Percentiles rank a stretch among this genome's conserved stretches.
Conservation (phyloP, 805 yeast genomes). For the Suhomyces vadensis region DNA sequence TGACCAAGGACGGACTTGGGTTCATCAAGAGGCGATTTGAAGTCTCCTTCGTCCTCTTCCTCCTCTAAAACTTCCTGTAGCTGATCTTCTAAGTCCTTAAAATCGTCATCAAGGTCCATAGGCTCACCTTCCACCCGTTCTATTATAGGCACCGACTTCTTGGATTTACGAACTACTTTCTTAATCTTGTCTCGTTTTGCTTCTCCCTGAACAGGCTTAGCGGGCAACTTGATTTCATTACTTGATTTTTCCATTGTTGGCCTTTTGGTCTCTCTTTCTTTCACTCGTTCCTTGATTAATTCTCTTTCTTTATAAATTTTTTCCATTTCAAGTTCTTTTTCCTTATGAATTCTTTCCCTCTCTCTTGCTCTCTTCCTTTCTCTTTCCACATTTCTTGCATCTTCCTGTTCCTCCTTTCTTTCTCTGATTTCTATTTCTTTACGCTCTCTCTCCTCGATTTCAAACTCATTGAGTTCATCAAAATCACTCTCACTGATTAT, state of each 20-base stretch:
- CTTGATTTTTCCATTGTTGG: not conserved
- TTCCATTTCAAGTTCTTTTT: not conserved
- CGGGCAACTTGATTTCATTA: not conserved
- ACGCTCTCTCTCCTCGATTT: constrained; percentile 11
- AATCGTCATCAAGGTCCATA: constrained; percentile 39
- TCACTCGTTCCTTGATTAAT: not conserved
- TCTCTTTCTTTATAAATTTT: not conserved
- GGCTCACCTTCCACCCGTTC: constrained; percentile 8
- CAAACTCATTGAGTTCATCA: constrained; percentile 30
- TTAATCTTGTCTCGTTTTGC: not conserved
- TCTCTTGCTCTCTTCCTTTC: not conserved
- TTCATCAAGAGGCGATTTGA: not conserved
- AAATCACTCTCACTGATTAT: constrained; percentile 41
- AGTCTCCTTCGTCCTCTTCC: constrained; percentile 9
- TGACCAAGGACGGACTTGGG: constrained; percentile 10
- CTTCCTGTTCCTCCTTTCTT: not conserved
- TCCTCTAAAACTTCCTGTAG: constrained; percentile 42
- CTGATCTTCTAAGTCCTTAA: constrained; percentile 45
- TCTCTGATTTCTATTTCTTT: too few species aligned
- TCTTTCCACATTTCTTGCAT: not conserved
- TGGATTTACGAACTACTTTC: constrained; percentile 1
- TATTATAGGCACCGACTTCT: constrained; percentile 5
- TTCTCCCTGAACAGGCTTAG: not conserved
- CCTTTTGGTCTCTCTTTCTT: not conserved
- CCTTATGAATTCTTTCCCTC: not conserved